Conservation (phyloP, 164 flowering plant species). For the Malania oleifera region DNA sequence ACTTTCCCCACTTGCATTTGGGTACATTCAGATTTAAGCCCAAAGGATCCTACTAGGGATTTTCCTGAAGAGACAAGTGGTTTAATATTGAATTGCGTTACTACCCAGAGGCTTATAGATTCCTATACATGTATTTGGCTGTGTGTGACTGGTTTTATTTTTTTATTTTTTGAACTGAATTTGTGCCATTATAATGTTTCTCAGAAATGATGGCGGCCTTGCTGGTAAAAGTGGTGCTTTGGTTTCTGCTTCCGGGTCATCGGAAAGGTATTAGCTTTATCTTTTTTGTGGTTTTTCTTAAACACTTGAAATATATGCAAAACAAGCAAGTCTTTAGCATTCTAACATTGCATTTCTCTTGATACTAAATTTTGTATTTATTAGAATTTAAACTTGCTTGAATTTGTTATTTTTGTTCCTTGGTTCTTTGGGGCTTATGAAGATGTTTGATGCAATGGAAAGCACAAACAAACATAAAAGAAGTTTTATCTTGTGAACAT, state of each 20-base stretch:
- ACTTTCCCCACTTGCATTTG: neutral
- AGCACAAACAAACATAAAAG: too few species aligned
- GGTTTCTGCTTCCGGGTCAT: conserved; percentile 47
- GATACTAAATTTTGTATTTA: too few species aligned
- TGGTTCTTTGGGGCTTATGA: too few species aligned
- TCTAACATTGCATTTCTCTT: too few species aligned
- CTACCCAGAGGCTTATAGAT: too few species aligned
- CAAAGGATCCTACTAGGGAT: neutral
- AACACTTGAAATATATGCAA: neutral
- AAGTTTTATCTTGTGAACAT: too few species aligned
- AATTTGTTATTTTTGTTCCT: too few species aligned
- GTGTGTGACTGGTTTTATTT: neutral
- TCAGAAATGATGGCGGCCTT: conserved; percentile 54
- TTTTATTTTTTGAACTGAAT: conserved; percentile 3
- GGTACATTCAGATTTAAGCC: neutral
- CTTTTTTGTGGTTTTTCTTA: neutral
- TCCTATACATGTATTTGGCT: too few species aligned
- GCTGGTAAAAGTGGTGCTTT: conserved; percentile 50
- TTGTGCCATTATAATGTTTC: conserved; percentile 14
- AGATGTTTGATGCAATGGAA: too few species aligned
- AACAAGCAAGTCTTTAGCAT: neutral
- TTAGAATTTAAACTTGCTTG: too few species aligned
- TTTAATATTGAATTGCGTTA: too few species aligned
- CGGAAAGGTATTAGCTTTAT: conserved; percentile 55
- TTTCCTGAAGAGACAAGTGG: too few species aligned